Percentiles rank a stretch among this genome's conserved stretches.
Conservation (phyloP, 2,329 filamentous ascomycete species). For the Rutstroemia sp. region DNA sequence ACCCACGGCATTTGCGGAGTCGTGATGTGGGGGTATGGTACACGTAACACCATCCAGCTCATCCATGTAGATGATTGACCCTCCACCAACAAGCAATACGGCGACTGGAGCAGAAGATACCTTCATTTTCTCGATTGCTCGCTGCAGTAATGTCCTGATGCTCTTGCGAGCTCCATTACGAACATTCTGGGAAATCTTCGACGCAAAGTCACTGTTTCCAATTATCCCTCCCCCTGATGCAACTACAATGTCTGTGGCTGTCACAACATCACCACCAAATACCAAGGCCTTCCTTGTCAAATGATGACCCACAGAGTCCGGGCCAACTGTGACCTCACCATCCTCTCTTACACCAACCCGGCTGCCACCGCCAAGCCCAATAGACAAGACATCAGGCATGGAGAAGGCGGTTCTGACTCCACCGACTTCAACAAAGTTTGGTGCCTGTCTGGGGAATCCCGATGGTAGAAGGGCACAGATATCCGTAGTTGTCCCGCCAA, state of each 20-base stretch:
- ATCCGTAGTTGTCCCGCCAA: slow-evolving; percentile 53
- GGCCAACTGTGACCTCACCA: slow-evolving; percentile 49
- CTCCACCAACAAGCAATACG: slow-evolving; percentile 49
- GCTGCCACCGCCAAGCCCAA: slow-evolving; percentile 27
- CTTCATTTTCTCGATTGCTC: slow-evolving; percentile 47
- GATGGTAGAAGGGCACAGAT: slow-evolving; percentile 47
- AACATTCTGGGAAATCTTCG: too few relatives aligned
- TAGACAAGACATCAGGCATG: slow-evolving; percentile 45
- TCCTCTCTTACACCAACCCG: background rate
- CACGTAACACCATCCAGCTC: slow-evolving; percentile 40
- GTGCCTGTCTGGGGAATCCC: slow-evolving; percentile 52
- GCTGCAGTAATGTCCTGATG: slow-evolving; percentile 37
- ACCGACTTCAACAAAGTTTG: slow-evolving; percentile 47
- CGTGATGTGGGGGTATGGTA: slow-evolving; percentile 42
- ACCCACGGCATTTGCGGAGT: slow-evolving; percentile 51
- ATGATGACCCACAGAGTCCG: slow-evolving; percentile 45
- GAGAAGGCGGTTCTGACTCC: slow-evolving; percentile 51
- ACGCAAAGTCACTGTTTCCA: slow-evolving; percentile 6
- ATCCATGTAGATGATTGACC: slow-evolving; percentile 42
- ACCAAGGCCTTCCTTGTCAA: slow-evolving; percentile 39
- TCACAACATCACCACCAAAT: slow-evolving; percentile 47
- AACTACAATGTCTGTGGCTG: slow-evolving; percentile 44
- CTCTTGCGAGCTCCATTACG: too few relatives aligned
- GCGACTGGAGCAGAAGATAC: slow-evolving; percentile 42
- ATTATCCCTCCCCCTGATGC: too few relatives aligned